These are phyloP conservation scores for Leccinum rimulosum DNA, from an alignment of 768 basidiomycete genomes.

Conservation along the genomic window DNA sequence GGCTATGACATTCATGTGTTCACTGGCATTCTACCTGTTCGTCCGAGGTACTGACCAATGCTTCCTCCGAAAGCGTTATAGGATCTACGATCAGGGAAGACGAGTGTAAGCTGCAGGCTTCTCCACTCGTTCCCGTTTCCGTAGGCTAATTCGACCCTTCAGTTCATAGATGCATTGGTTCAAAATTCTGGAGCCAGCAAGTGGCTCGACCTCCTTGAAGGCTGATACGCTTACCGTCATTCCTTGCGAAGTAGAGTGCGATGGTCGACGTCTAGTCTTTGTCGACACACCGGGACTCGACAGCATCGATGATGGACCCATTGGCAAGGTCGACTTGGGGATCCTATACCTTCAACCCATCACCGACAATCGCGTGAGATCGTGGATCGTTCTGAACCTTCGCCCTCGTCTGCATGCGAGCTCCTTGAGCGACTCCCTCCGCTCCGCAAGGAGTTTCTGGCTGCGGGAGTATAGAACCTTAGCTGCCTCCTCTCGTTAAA, in stretches of 20 bases:
- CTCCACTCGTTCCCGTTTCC: neutral
- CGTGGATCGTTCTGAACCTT: no score
- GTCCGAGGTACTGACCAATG: neutral
- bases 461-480: no score
- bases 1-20: conserved; percentile 2
- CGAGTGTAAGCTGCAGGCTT: neutral
- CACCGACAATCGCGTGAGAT: conserved; percentile 1
- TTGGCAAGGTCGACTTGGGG: neutral
- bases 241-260: neutral
- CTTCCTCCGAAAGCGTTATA: neutral
- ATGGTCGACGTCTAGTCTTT: neutral
- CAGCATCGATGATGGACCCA: neutral
- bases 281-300: conserved; percentile 12
- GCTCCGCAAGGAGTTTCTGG: no score
- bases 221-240: neutral
- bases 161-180: conserved; percentile 5
- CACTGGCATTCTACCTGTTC: neutral
- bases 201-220: neutral
- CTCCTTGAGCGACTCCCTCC: no score
- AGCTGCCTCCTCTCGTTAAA: no score
- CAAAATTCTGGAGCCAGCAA: neutral
- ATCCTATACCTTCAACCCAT: conserved; percentile 9
- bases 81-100: conserved; percentile 7
- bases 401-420: no score
- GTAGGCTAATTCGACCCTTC: neutral